These are phyloP conservation scores for Vitis hybrid DNA, from an alignment of 177 flowering plant genomes.

Conservation along the genomic window DNA sequence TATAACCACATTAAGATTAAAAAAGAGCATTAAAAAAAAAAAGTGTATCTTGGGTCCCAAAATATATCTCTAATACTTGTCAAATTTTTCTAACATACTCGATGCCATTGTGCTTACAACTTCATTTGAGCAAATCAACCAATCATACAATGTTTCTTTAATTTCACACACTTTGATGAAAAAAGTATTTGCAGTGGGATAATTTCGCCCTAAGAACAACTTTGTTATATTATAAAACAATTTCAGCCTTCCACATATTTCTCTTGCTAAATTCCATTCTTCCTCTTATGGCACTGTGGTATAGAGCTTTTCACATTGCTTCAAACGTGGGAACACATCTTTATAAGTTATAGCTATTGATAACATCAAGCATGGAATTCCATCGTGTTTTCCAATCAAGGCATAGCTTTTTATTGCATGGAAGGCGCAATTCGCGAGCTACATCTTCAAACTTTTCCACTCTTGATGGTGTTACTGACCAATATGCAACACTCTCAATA, in stretches of 20 bases:
- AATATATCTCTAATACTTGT: neutral
- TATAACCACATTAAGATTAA: too few species aligned
- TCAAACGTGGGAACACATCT: too few species aligned
- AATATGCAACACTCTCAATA: slow-evolving; percentile 4
- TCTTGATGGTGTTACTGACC: slow-evolving; percentile 9
- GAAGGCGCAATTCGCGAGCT: neutral
- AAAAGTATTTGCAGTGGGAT: neutral
- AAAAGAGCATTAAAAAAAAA: too few species aligned
- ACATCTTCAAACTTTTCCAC: neutral
- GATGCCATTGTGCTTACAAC: neutral
- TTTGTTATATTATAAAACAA: neutral
- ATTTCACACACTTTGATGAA: slow-evolving; percentile 4
- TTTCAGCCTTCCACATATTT: slow-evolving; percentile 14
- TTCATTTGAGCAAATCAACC: neutral
- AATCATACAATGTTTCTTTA: slow-evolving; percentile 2
- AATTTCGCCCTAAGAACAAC: too few species aligned
- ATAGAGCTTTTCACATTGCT: neutral
- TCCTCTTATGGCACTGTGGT: neutral
- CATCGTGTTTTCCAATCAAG: slow-evolving; percentile 4
- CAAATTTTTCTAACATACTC: slow-evolving; percentile 8
- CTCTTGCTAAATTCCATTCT: slow-evolving; percentile 9
- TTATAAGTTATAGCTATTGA: neutral
- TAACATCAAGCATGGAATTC: slow-evolving; percentile 12
- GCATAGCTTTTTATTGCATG: neutral
- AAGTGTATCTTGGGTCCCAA: too few species aligned